Evolutionary conservation across 2,329 filamentous ascomycete species (phyloP).

Genomic region (Xylariaceae sp.): DNA sequence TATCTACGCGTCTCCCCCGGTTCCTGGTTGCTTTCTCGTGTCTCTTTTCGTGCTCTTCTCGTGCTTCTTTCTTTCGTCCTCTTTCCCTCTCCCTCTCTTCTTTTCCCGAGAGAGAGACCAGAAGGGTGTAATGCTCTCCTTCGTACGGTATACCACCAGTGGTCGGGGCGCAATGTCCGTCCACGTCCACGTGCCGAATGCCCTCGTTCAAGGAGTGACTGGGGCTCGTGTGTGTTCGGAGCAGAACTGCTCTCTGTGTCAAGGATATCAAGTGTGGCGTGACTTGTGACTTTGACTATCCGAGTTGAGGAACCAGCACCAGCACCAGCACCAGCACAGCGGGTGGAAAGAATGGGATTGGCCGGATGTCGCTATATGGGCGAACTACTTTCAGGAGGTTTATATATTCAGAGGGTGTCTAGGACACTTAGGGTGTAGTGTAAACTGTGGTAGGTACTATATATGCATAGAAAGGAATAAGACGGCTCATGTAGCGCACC

Average conservation of each 20-base stretch:
- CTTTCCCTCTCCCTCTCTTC: background rate
- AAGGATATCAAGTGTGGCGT: background rate
- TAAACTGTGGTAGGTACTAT: background rate
- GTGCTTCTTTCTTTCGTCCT: background rate
- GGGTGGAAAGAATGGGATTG: background rate
- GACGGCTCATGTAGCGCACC: background rate
- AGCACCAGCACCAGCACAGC: background rate
- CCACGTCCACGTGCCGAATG: background rate
- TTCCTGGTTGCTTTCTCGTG: background rate
- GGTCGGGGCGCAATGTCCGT: background rate
- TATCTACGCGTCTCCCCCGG: conserved; percentile 5
- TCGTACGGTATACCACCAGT: conserved; percentile 2
- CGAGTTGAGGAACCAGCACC: background rate
- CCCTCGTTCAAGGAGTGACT: background rate
- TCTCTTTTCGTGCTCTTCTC: background rate
- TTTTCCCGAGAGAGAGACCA: background rate
- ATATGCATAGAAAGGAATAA: conserved; percentile 3
- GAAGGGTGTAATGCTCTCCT: conserved; percentile 2
- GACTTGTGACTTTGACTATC: background rate
- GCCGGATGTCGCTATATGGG: background rate
- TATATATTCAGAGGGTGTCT: conserved; percentile 7
- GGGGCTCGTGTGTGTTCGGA: background rate
- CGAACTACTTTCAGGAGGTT: conserved; percentile 1
- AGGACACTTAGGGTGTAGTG: conserved; percentile 1
- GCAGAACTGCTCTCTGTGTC: background rate